A percentile compares a stretch with the other conserved stretches of the same genome.
Evolutionary conservation across 345 rosid genomes (phyloP).

Genomic region (Moringa oleifera): DNA sequence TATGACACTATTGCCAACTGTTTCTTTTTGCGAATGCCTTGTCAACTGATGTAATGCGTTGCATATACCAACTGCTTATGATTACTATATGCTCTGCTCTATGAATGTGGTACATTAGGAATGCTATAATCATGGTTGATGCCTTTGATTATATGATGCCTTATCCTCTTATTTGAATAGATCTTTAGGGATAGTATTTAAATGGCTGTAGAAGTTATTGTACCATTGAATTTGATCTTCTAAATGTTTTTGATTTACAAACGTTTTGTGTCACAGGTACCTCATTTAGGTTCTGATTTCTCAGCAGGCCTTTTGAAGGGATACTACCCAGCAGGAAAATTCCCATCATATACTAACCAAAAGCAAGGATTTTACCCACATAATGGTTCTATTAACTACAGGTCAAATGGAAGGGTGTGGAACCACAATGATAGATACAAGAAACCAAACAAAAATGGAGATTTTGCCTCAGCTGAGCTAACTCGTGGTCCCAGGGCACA

Average conservation of each 20-base stretch:
- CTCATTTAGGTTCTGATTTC: slow-evolving; percentile 29
- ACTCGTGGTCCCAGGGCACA: slow-evolving; percentile 64
- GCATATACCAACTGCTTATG: too few relatives aligned
- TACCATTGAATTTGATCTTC: too few relatives aligned
- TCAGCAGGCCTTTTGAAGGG: slow-evolving; percentile 35
- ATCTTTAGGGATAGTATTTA: too few relatives aligned
- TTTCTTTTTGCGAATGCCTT: too few relatives aligned
- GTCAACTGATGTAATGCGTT: too few relatives aligned
- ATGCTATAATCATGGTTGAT: too few relatives aligned
- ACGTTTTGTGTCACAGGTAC: slow-evolving; percentile 24
- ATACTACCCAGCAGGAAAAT: slow-evolving; percentile 32
- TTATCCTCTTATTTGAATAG: too few relatives aligned
- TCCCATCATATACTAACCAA: slow-evolving; percentile 28
- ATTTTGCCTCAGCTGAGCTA: slow-evolving; percentile 43
- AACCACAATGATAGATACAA: slow-evolving; percentile 37
- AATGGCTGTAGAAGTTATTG: too few relatives aligned
- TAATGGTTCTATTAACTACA: slow-evolving; percentile 30
- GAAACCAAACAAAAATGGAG: slow-evolving; percentile 29
- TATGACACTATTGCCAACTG: too few relatives aligned
- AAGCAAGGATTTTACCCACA: slow-evolving; percentile 30
- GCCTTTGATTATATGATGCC: too few relatives aligned
- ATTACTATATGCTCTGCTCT: too few relatives aligned
- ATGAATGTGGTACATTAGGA: too few relatives aligned
- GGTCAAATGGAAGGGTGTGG: slow-evolving; percentile 36
- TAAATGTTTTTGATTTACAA: slow-evolving; percentile 9